Base-by-base conservation (phyloP, 352 stramenopile genomes). In the Phytopythium vexans region DNA sequence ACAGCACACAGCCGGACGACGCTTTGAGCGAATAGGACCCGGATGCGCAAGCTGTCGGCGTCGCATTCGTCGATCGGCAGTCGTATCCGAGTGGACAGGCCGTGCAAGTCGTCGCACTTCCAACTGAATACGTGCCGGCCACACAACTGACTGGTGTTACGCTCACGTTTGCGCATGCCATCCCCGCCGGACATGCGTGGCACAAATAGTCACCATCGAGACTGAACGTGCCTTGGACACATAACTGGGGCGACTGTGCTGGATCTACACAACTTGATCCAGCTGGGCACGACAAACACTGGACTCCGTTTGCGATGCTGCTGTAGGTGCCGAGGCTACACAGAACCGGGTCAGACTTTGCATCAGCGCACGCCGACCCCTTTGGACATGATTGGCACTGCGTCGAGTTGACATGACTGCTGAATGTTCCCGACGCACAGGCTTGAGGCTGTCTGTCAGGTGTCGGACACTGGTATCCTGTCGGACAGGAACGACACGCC, bases 211-310 rank as follows among this genome's bases (percentile, higher is more conserved):
- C 72, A 27, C 60, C 64, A 68, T 66, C 51, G 16, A 72, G 44
- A 32, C 65, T 82, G 58, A 82, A 92, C 31, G 59, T 77, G 6
- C 83, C 80, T 9, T 56, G 8, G 2, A 62, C 6, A 21, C 85
- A 94, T 8, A 69, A 51, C 34, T 58, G 12, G 5, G 78, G 66
- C 15, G 58, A 58, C 6, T 68, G 50, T 4, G 62, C 67, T 35
- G 60, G 53, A 53, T 82, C 71, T 14, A 68, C 62, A 37, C 86
- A 96, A 16, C 57, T 60, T 52, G 84, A 77, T 6, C 87, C 86
- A 33, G 68, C 67, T 12, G 71, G 63, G 48, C 85, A 95, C 7
- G 54, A 42, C n/a, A 44, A 33, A 16, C 77, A 87, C 2, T 42
- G 32, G 4, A 42, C 21, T 12, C 47, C 41, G 36, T 58, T 52